Evolutionary conservation across 2,329 filamentous ascomycete genomes (phyloP).

Genomic region (Fusarium mexicanum): DNA sequence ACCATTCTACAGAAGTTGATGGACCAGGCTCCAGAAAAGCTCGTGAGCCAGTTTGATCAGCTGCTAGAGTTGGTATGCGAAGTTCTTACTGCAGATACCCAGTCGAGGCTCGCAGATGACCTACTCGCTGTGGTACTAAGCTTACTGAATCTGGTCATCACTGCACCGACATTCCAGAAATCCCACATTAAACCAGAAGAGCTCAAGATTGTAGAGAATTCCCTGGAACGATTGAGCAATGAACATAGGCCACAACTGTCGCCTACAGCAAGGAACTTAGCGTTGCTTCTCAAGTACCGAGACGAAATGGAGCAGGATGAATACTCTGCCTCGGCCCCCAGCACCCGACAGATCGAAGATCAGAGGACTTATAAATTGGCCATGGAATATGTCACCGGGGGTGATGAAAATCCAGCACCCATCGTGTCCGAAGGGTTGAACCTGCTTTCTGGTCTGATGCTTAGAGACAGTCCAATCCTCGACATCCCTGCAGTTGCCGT

Average conservation of each 20-base stretch:
- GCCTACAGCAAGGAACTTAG: slow-evolving; percentile 65
- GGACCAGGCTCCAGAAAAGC: slow-evolving; percentile 68
- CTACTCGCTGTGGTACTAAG: slow-evolving; percentile 65
- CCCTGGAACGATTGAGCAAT: slow-evolving; percentile 56
- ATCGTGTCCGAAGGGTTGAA: slow-evolving; percentile 74
- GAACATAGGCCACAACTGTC: slow-evolving; percentile 55
- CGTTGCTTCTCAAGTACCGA: slow-evolving; percentile 64
- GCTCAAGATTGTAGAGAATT: slow-evolving; percentile 58
- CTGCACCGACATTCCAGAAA: slow-evolving; percentile 64
- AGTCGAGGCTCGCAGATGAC: slow-evolving; percentile 57
- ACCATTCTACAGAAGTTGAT: slow-evolving; percentile 74
- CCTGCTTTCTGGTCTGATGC: slow-evolving; percentile 67
- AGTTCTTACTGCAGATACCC: slow-evolving; percentile 61
- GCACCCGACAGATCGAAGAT: slow-evolving; percentile 65
- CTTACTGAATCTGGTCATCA: slow-evolving; percentile 68
- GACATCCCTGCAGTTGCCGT: slow-evolving; percentile 74
- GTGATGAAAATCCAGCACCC: slow-evolving; percentile 69
- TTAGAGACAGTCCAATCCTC: slow-evolving; percentile 64
- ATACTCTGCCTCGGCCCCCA: slow-evolving; percentile 51
- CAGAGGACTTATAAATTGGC: slow-evolving; percentile 70
- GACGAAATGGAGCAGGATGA: slow-evolving; percentile 61
- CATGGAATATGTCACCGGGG: slow-evolving; percentile 68
- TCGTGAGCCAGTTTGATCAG: slow-evolving; percentile 71
- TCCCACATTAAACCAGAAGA: slow-evolving; percentile 54
- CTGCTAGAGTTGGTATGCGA: slow-evolving; percentile 71